Base-by-base conservation (phyloP, 306 rosid genomes). In the Pterocarpus macrocarpus region DNA sequence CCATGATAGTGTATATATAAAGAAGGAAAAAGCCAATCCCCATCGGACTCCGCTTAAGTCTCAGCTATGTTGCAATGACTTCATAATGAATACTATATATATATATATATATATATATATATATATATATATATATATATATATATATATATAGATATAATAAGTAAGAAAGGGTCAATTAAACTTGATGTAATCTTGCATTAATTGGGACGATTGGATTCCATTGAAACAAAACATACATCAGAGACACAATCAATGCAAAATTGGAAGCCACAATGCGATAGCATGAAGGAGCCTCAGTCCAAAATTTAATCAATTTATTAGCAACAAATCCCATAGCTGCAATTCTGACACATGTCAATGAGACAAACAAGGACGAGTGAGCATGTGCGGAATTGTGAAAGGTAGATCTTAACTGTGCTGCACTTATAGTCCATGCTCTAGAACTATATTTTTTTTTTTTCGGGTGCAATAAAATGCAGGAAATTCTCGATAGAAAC, bases 201-300 rank as follows among this genome's bases (percentile, higher is more conserved):
- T n/a, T n/a, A n/a, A n/a, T n/a, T n/a, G 38, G 7, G 22, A 6
- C 12, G 13, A 44, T 69, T 52, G 53, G 68, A 69, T 17, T 28
- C 32, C 45, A 79, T 58, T n/a, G 59, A 80, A 73, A 84, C 79
- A 66, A 80, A 84, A 83, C 36, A 39, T 57, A 22, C 75, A 76
- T 6, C 87, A 80, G 84, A 85, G 84, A 85, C 87, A 82, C 35
- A 82, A 63, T 85, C 33, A 87, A 82, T 85, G 79, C 76, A 30
- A 77, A 65, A 45, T 50, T 80, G 55, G 87, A 70, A 84, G 57
- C 7, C 45, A n/a, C n/a, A n/a, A n/a, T 80, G 57, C 61, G 28
- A 52, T 65, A 83, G 77, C 80, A 34, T 66, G 47, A 66, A n/a
- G n/a, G n/a, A 71, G 78, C 61, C 47, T 32, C 58, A 39, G 75